Percentiles rank a stretch among this genome's conserved stretches.
Conservation (phyloP, 139 green algal species). For the Nannochloris sp. region DNA sequence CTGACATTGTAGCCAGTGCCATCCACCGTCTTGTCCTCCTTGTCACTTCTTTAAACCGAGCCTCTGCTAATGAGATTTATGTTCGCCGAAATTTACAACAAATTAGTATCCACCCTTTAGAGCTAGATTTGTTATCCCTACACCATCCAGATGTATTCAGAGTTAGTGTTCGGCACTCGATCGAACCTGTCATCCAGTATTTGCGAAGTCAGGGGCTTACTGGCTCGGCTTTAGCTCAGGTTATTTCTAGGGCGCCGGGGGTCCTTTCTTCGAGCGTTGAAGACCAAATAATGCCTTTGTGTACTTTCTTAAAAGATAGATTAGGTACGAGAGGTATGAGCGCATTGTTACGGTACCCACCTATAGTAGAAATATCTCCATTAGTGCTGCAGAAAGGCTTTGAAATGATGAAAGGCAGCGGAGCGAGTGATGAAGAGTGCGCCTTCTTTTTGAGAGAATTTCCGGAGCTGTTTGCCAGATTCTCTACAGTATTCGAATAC, state of each 20-base stretch:
- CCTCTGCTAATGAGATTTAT: constrained; percentile 16
- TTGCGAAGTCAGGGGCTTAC: not conserved
- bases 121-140: not conserved
- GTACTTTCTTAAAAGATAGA: not conserved
- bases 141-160: constrained; percentile 6
- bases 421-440: too few relatives aligned
- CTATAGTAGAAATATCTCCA: too few relatives aligned
- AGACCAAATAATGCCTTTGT: constrained; percentile 1
- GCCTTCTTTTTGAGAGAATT: too few relatives aligned
- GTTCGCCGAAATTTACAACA: not conserved
- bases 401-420: too few relatives aligned
- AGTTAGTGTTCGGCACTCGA: constrained; percentile 5
- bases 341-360: not conserved
- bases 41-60: not conserved
- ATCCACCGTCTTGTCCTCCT: constrained; percentile 2
- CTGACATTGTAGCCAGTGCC: not conserved
- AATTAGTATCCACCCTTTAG: not conserved
- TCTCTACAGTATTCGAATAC: too few relatives aligned
- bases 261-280: not conserved
- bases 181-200: constrained; percentile 13
- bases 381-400: too few relatives aligned
- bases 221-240: not conserved
- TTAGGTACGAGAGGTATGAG: not conserved
- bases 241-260: not conserved
- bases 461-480: too few relatives aligned